Evolutionary conservation across 2,329 filamentous ascomycete species (phyloP), one percentile per base, ranked within the genome.

Genomic region (Fusarium subtropicale): DNA sequence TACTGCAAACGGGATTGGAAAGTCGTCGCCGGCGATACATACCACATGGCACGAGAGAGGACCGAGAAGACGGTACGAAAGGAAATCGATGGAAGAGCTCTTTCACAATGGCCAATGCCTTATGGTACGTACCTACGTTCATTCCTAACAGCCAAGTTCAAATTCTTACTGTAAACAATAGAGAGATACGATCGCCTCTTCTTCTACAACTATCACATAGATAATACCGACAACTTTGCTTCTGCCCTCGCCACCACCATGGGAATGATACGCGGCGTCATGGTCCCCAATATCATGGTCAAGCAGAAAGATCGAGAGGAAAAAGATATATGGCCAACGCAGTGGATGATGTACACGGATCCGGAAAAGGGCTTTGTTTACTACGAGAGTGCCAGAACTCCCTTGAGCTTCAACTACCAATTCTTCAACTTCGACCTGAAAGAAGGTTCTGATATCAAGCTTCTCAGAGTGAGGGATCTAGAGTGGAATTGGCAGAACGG

Each of bases 241-340:
- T 56, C 57, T 5, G 68, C 69, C 33, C n/a, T 69, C 12, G 53
- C 54, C 36, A 57, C 55, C 46, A 50, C 48, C 11, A 64, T 63
- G 13, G 66, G 63, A 31, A 71, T 71, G 70, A 65, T 72, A 47
- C 62, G 68, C 26, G 56, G 55, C 33, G 56, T 72, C 31, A 69
- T 66, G 48, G 60, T 45, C 22, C 68, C 69, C 15, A 59, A 64
- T 56, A 11, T 56, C 15, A 8, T 33, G 20, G 20, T 60, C 16
- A 38, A 22, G n/a, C 10, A 33, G 18, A 36, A 56, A 8, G 33
- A 56, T 18, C 33, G 47, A 24, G 34, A 30, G 30, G 16, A 51
- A 11, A 30, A 46, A 7, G 57, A 59, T 24, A 31, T 60, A 11
- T 72, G 70, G 66, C 66, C 63, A 12, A 71, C 66, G 2, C 45